Conservation (phyloP, 371 early-diverging fungal genomes). For the Lichtheimia corymbifera region DNA sequence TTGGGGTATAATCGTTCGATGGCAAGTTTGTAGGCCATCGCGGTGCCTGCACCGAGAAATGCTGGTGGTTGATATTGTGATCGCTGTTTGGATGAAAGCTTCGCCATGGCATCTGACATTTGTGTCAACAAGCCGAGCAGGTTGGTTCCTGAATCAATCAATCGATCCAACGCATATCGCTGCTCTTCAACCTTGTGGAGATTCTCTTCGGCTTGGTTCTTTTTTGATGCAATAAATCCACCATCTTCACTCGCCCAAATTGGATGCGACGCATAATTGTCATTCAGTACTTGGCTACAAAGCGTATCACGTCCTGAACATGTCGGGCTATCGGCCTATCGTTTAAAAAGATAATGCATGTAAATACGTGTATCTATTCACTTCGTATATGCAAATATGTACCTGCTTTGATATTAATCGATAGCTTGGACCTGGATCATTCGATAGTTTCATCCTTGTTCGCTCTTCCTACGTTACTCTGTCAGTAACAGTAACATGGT, state of each 20-base stretch:
- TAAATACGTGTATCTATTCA: not conserved
- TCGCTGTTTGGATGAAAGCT: slow-evolving; percentile 81
- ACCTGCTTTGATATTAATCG: slow-evolving; percentile 66
- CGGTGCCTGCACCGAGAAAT: slow-evolving; percentile 71
- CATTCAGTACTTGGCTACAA: slow-evolving; percentile 93
- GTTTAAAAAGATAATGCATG: slow-evolving; percentile 10
- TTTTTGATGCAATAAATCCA: slow-evolving; percentile 90
- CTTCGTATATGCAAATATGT: slow-evolving; percentile 5
- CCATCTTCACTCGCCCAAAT: slow-evolving; percentile 94
- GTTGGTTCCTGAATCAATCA: slow-evolving; percentile 90
- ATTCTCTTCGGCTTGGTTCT: slow-evolving; percentile 94
- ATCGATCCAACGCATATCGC: slow-evolving; percentile 73
- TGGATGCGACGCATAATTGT: slow-evolving; percentile 93
- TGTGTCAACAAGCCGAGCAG: slow-evolving; percentile 91
- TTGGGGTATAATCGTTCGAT: slow-evolving; percentile 90
- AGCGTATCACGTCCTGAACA: slow-evolving; percentile 91
- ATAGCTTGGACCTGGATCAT: slow-evolving; percentile 30
- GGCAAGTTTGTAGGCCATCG: slow-evolving; percentile 44
- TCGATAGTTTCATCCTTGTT: slow-evolving; percentile 16
- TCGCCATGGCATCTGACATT: slow-evolving; percentile 65
- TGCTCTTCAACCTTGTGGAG: slow-evolving; percentile 97
- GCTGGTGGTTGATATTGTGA: slow-evolving; percentile 67
- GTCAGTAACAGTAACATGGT: not conserved
- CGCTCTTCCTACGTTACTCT: not conserved
- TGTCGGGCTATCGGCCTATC: slow-evolving; percentile 45